These are phyloP conservation scores for Leccinum incarnatum DNA, from an alignment of 768 basidiomycete genomes.

Conservation along the genomic window DNA sequence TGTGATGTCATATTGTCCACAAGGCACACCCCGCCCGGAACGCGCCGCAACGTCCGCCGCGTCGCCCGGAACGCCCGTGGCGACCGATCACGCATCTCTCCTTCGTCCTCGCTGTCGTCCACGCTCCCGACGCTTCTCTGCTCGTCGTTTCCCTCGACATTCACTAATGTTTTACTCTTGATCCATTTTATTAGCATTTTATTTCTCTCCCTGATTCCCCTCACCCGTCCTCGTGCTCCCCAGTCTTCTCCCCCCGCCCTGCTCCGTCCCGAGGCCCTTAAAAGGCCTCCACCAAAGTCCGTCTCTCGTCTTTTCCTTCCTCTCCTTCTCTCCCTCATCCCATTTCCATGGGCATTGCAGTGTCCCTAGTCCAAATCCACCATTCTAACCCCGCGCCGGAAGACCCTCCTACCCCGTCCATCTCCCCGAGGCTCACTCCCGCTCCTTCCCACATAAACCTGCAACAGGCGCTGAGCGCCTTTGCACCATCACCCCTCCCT, in stretches of 20 bases:
- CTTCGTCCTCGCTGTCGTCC: slow-evolving; percentile 17
- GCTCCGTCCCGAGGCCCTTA: slow-evolving; percentile 19
- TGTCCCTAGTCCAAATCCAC: slow-evolving; percentile 32
- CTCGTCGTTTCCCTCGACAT: slow-evolving; percentile 13
- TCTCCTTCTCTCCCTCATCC: slow-evolving; percentile 7
- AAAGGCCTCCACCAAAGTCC: slow-evolving; percentile 23
- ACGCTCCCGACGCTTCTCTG: slow-evolving; percentile 18
- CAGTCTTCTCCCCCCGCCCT: slow-evolving; percentile 29
- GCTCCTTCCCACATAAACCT: slow-evolving; percentile 37
- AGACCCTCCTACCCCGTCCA: slow-evolving; percentile 9
- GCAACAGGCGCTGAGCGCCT: slow-evolving; percentile 32
- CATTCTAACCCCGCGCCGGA: slow-evolving; percentile 19
- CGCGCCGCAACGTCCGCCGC: slow-evolving; percentile 24
- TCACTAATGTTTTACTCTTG: slow-evolving; percentile 13
- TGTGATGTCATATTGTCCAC: background rate
- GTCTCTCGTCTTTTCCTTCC: slow-evolving; percentile 10
- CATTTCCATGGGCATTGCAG: slow-evolving; percentile 31
- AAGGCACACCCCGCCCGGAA: slow-evolving; percentile 30
- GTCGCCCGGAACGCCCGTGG: slow-evolving; percentile 13
- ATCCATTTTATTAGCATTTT: slow-evolving; percentile 4
- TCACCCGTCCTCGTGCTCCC: slow-evolving; percentile 29
- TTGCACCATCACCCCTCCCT: slow-evolving; percentile 30
- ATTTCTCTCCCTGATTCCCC: slow-evolving; percentile 15
- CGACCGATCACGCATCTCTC: slow-evolving; percentile 19
- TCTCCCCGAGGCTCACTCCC: slow-evolving; percentile 12